These are phyloP conservation scores for Saprolegnia parasitica DNA, from an alignment of 352 stramenopile genomes.

Conservation along the genomic window DNA sequence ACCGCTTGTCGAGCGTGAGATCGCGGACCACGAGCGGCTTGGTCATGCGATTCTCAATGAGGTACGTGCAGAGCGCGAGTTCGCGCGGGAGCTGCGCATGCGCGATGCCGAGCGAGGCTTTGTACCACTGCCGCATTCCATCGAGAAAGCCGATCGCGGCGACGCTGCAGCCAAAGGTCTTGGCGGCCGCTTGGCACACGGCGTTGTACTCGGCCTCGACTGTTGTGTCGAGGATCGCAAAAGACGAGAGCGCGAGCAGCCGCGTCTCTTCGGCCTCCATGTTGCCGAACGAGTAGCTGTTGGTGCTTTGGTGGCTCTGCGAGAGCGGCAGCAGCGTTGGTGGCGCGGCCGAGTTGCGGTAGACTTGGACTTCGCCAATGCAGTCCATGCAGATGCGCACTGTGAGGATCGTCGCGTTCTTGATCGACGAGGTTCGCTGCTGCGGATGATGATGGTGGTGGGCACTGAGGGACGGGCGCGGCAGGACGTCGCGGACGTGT, in stretches of 20 bases:
- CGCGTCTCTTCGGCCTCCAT: background rate
- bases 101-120: constrained; percentile 59
- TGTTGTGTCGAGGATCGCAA: constrained; percentile 42
- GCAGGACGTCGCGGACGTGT: constrained; percentile 36
- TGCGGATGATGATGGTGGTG: too few species aligned
- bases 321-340: background rate
- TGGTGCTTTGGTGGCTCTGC: background rate
- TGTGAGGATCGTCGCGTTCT: constrained; percentile 31
- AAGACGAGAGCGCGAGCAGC: constrained; percentile 36
- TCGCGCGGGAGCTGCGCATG: constrained; percentile 55
- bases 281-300: constrained; percentile 1
- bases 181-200: constrained; percentile 61
- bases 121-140: constrained; percentile 61
- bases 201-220: constrained; percentile 63
- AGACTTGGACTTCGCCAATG: constrained; percentile 53
- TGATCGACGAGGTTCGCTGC: background rate
- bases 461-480: background rate
- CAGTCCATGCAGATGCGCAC: constrained; percentile 75
- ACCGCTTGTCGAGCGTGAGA: constrained; percentile 75
- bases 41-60: constrained; percentile 37
- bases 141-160: constrained; percentile 66
- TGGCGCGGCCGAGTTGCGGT: background rate
- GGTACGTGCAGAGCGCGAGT: constrained; percentile 57
- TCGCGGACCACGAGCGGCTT: constrained; percentile 79
- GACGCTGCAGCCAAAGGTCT: constrained; percentile 53